Evolutionary conservation across 768 basidiomycete species (phyloP).

Genomic region (Phylloporus rhodoxanthus): DNA sequence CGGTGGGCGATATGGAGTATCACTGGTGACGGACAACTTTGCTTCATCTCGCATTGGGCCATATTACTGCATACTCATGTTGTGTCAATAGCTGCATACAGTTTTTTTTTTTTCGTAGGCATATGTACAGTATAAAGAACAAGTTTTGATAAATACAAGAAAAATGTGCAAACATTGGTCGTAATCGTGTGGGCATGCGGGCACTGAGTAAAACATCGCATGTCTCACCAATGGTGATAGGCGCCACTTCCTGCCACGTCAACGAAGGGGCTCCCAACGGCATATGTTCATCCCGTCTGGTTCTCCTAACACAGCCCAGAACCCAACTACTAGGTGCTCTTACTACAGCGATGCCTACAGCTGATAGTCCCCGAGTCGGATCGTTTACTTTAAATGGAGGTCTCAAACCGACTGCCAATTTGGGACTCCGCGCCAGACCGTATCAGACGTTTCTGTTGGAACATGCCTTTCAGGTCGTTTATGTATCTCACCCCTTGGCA

Average conservation of each 20-base stretch:
- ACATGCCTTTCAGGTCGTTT: slow-evolving; percentile 19
- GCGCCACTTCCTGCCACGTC: slow-evolving; percentile 7
- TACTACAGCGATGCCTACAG: background rate
- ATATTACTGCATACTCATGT: slow-evolving; percentile 29
- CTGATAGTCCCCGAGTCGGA: background rate
- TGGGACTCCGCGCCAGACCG: background rate
- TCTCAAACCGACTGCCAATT: slow-evolving; percentile 19
- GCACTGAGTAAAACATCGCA: slow-evolving; percentile 7
- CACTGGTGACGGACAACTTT: slow-evolving; percentile 14
- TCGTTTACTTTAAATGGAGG: slow-evolving; percentile 17
- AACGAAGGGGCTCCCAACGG: background rate
- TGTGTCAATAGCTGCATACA: slow-evolving; percentile 34
- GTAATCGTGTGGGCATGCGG: background rate
- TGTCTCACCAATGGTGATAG: background rate
- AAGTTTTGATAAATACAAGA: slow-evolving; percentile 26
- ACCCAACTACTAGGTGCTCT: slow-evolving; percentile 10
- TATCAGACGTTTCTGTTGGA: slow-evolving; percentile 31
- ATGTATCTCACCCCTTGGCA: slow-evolving; percentile 7
- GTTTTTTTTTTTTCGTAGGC: slow-evolving; percentile 23
- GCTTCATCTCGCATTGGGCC: slow-evolving; percentile 29
- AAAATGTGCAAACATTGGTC: background rate
- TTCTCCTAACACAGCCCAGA: slow-evolving; percentile 11
- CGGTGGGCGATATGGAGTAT: slow-evolving; percentile 25
- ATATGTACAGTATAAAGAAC: slow-evolving; percentile 32
- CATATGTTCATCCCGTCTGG: background rate